Evolutionary conservation across 2,329 filamentous ascomycete species (phyloP).

Genomic region (Trichoderma pleuroti): DNA sequence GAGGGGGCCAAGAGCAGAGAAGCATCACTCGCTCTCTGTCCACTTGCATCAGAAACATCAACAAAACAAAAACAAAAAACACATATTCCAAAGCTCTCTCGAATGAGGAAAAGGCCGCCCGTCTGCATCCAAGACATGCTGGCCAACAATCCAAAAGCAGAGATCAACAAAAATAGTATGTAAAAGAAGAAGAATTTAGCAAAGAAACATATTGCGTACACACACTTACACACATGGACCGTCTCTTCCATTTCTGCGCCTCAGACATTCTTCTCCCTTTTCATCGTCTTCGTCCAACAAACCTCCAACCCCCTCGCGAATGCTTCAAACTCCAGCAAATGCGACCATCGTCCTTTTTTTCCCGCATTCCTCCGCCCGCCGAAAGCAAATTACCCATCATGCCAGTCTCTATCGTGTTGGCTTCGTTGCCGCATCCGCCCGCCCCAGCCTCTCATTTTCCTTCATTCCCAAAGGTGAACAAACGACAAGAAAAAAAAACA

Average conservation of each 20-base stretch:
- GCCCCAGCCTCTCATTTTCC: neutral
- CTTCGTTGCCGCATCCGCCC: neutral
- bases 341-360: neutral
- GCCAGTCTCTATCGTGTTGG: neutral
- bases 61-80: neutral
- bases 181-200: neutral
- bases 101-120: neutral
- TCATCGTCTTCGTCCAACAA: neutral
- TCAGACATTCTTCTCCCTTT: neutral
- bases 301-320: neutral
- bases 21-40: neutral
- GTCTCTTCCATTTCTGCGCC: neutral
- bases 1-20: neutral
- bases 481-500: neutral
- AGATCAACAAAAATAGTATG: neutral
- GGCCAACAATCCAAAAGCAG: neutral
- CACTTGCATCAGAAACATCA: slow-evolving; percentile 4
- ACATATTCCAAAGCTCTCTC: neutral
- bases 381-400: slow-evolving; percentile 13
- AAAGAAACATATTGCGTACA: neutral
- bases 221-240: neutral
- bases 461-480: neutral
- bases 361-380: neutral
- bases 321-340: neutral
- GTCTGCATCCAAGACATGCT: neutral